Conservation (phyloP, 1,284 basidiomycete genomes). For the Cryptococcus deneoformans region DNA sequence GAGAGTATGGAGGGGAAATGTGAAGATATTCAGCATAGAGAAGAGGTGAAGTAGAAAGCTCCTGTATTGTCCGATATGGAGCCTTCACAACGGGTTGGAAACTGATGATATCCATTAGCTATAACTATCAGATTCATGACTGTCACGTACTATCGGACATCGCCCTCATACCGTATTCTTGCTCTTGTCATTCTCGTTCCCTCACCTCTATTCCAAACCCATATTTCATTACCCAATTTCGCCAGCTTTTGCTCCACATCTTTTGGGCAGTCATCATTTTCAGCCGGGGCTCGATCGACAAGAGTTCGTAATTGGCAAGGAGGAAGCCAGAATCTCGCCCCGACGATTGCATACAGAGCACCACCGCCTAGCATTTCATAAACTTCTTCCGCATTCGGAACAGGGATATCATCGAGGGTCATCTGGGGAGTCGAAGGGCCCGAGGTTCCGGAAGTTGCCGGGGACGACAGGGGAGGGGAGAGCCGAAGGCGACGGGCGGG, state of each 20-base stretch:
- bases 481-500: too few relatives aligned
- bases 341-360: conserved; percentile 36
- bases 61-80: conserved; percentile 17
- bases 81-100: conserved; percentile 31
- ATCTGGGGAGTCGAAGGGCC: conserved; percentile 20
- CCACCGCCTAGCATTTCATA: conserved; percentile 38
- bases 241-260: conserved; percentile 20
- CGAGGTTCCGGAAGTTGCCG: conserved; percentile 8
- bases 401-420: conserved; percentile 9
- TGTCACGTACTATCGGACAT: conserved; percentile 29
- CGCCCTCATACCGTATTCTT: conserved; percentile 34
- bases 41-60: conserved; percentile 25
- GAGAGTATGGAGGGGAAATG: conserved; percentile 25
- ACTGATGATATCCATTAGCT: conserved; percentile 8
- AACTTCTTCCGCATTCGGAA: conserved; percentile 7
- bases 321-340: conserved; percentile 35
- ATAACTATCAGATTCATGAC: too few relatives aligned
- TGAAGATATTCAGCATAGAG: conserved; percentile 4
- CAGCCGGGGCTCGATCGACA: conserved; percentile 20
- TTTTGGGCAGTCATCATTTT: conserved; percentile 15
- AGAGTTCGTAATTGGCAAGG: conserved; percentile 22
- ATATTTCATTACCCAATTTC: conserved; percentile 34
- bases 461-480: conserved; percentile 2
- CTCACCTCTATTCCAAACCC: conserved; percentile 28
- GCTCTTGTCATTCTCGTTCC: conserved; percentile 23